Conservation (phyloP, 2,329 filamentous ascomycete species). For the Leptographium wingfieldii region DNA sequence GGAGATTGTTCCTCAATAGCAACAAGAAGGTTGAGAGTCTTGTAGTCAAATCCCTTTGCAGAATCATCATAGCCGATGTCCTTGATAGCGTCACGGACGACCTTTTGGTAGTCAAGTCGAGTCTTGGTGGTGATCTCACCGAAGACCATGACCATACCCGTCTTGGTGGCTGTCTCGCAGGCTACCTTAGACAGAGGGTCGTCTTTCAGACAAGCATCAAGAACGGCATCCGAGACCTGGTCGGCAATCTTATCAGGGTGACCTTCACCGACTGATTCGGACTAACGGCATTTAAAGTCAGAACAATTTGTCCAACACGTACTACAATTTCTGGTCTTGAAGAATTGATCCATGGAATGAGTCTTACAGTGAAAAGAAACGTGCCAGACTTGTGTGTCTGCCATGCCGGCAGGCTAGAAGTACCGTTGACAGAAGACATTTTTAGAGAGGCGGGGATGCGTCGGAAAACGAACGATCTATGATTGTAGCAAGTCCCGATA, state of each 20-base stretch:
- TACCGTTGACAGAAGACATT: constrained; percentile 29
- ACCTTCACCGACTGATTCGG: constrained; percentile 79
- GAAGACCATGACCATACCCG: constrained; percentile 98
- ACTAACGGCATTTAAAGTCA: constrained; percentile 29
- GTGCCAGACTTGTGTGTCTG: constrained; percentile 50
- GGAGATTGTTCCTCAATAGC: constrained; percentile 99
- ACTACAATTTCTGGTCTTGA: neutral
- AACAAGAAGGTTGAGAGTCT: constrained; percentile 96
- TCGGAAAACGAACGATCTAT: neutral
- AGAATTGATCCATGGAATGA: neutral
- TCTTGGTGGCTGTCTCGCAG: constrained; percentile 99
- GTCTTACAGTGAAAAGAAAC: constrained; percentile 68
- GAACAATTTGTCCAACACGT: neutral
- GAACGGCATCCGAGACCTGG: constrained; percentile 95
- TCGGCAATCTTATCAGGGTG: constrained; percentile 97
- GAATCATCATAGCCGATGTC: constrained; percentile 98
- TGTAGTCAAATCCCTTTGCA: constrained; percentile 98
- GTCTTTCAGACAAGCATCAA: constrained; percentile 91
- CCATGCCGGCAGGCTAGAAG: constrained; percentile 20
- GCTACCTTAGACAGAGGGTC: constrained; percentile 98
- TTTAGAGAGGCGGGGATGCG: neutral
- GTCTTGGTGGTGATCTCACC: constrained; percentile 98
- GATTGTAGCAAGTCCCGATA: neutral
- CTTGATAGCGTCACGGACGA: constrained; percentile 90
- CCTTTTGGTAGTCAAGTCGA: constrained; percentile 92